Base-by-base conservation (phyloP, 176 grass and related monocot genomes). In the Oryza glumipatula region DNA sequence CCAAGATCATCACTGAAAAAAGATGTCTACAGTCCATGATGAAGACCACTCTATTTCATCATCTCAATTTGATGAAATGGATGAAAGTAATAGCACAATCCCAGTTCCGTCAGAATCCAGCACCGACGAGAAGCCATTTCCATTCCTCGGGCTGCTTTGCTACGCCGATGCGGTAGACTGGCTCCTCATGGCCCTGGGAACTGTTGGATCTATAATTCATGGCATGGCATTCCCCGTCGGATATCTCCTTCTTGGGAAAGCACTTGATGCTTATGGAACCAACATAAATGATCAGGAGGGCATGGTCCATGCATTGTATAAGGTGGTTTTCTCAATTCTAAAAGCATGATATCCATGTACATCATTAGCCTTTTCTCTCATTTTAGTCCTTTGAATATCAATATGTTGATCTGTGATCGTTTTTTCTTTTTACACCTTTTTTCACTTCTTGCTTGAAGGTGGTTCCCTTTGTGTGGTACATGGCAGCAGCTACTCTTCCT, bases 401-500 rank as follows among this genome's bases (percentile, higher is more conserved):
- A 73, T 72, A 1, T 67, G 6, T 82, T 73, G 6, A 22, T 67
- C 23, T 52, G 35, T 12, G 17, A 56, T 56, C 32, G 3, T 38
- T 38, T 38, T 38, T 6, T 0, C 0, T 33, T 54, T 19, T 56
- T 52, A 52, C 28, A 46, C 2, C 12, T 9, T 49, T 86, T 86
- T 48, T n/a, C 52, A 1, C 60, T 73, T 79, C 64, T 83, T 82
- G 39, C 63, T 70, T 86, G 56, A 81, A 94, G 92, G 92, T 91
- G 76, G 84, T 94, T 67, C 92, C 92, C 11, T 94, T 56, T 79
- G 92, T 91, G 67, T 94, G 92, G 92, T 94, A 91, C 60, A 94
- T 94, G 92, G 92, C 92, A n/a, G 82, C 47, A 84, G 92, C 92
- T 73, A 94, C 92, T 54, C 49, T 94, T 81, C 92, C 92, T 78